A percentile compares a stretch with the other conserved stretches of the same genome.
These are phyloP conservation scores for Trichophaea hybrida DNA, from an alignment of 2,329 filamentous ascomycete species.

Conservation along the genomic window DNA sequence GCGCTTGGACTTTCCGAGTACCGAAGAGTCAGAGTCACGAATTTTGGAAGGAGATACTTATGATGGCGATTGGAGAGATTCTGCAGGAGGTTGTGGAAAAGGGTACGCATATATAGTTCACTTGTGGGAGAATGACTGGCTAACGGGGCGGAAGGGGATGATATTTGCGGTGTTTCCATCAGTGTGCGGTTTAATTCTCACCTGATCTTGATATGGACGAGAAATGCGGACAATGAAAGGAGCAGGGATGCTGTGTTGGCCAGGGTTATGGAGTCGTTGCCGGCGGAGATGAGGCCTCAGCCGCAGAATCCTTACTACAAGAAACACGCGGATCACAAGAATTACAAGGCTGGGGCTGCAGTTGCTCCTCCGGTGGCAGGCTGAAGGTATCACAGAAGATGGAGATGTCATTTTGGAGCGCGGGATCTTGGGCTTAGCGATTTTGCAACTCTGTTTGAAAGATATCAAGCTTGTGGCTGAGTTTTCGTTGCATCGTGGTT, in stretches of 20 bases:
- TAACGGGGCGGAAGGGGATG: conserved; percentile 45
- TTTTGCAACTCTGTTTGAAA: background rate
- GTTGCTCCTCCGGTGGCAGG: background rate
- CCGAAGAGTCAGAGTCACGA: conserved; percentile 54
- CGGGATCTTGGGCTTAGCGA: background rate
- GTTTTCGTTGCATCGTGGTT: background rate
- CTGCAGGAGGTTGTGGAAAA: conserved; percentile 54
- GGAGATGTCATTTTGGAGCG: background rate
- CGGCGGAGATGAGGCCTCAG: conserved; percentile 57
- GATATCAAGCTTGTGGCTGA: background rate
- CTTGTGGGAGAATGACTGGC: background rate
- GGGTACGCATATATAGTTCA: conserved; percentile 36
- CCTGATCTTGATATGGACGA: conserved; percentile 86
- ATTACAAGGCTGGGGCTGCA: conserved; percentile 28
- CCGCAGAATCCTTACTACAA: conserved; percentile 54
- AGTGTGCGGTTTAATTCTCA: conserved; percentile 80
- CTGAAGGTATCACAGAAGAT: conserved; percentile 41
- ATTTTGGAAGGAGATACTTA: conserved; percentile 68
- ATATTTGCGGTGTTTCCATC: conserved; percentile 78
- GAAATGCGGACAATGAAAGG: conserved; percentile 63
- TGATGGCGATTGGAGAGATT: conserved; percentile 71
- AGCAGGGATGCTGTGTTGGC: conserved; percentile 62
- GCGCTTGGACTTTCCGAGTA: conserved; percentile 85
- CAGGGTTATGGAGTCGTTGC: conserved; percentile 59
- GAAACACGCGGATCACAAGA: conserved; percentile 74